These are phyloP conservation scores for Mikania micrantha DNA, from an alignment of 129 eudicot genomes.

Conservation along the genomic window DNA sequence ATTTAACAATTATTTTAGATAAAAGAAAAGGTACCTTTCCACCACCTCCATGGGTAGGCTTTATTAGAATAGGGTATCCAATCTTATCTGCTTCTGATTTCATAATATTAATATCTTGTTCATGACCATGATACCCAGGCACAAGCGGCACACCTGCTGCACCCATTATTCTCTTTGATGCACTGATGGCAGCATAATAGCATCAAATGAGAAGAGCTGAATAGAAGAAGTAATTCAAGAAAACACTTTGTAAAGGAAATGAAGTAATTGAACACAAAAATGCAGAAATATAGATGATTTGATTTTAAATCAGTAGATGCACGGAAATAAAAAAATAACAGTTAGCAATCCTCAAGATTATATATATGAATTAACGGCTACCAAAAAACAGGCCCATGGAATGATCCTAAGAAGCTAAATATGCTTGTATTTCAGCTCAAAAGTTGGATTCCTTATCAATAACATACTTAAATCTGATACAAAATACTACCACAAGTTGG, in stretches of 20 bases:
- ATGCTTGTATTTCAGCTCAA: not conserved
- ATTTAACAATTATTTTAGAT: not conserved
- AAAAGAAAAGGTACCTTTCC: conserved; percentile 59
- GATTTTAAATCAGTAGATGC: not conserved
- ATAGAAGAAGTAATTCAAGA: not conserved
- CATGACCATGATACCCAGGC: conserved; percentile 96
- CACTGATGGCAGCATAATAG: conserved; percentile 44
- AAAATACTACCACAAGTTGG: not conserved
- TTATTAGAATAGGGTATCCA: conserved; percentile 89
- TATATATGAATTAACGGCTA: not conserved
- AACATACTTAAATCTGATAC: not conserved
- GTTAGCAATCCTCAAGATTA: not conserved
- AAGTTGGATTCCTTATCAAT: not conserved
- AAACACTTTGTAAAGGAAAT: not conserved
- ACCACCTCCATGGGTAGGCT: conserved; percentile 99
- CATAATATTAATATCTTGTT: conserved; percentile 87
- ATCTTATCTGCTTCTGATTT: conserved; percentile 90
- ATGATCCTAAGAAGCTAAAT: not conserved
- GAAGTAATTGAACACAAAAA: not conserved
- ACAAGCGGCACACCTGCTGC: conserved; percentile 98
- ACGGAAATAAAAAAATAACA: not conserved
- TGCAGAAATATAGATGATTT: not conserved
- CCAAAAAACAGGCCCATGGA: not conserved
- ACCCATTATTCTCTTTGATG: conserved; percentile 99
- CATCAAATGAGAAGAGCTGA: conserved; percentile 9